Conservation (phyloP, 495 filamentous ascomycete species). For the Annulohypoxylon nitens region DNA sequence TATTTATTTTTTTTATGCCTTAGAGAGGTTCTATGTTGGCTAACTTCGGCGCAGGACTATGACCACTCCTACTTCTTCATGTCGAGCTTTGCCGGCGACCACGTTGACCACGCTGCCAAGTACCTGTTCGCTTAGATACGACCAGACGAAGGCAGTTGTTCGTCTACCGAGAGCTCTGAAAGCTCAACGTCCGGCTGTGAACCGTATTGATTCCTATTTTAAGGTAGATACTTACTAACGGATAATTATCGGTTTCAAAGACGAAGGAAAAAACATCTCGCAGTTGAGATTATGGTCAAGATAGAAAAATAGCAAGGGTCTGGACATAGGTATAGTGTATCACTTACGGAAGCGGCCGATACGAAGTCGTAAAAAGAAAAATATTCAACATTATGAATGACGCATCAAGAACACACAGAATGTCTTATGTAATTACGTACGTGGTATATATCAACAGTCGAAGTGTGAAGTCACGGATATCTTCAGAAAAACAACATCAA, state of each 20-base stretch:
- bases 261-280: background rate
- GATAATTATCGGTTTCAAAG: background rate
- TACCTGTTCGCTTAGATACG: slow-evolving; percentile 62
- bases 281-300: background rate
- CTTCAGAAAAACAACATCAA: slow-evolving; percentile 33
- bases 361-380: background rate
- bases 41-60: slow-evolving; percentile 70
- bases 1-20: slow-evolving; percentile 12
- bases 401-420: slow-evolving; percentile 10
- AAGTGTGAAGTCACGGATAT: slow-evolving; percentile 40
- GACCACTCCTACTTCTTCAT: slow-evolving; percentile 98
- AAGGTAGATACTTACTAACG: background rate
- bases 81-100: slow-evolving; percentile 87
- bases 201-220: background rate
- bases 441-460: slow-evolving; percentile 42
- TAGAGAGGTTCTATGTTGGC: background rate
- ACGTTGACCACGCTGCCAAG: slow-evolving; percentile 91
- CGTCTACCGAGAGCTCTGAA: background rate
- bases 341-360: background rate
- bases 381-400: slow-evolving; percentile 2
- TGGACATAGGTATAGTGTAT: background rate
- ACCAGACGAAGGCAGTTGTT: background rate
- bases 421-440: slow-evolving; percentile 43
- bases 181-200: background rate
- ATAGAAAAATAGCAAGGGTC: background rate